These are phyloP conservation scores for Exophiala sideris DNA, from an alignment of 2,329 filamentous ascomycete genomes.

Conservation along the genomic window DNA sequence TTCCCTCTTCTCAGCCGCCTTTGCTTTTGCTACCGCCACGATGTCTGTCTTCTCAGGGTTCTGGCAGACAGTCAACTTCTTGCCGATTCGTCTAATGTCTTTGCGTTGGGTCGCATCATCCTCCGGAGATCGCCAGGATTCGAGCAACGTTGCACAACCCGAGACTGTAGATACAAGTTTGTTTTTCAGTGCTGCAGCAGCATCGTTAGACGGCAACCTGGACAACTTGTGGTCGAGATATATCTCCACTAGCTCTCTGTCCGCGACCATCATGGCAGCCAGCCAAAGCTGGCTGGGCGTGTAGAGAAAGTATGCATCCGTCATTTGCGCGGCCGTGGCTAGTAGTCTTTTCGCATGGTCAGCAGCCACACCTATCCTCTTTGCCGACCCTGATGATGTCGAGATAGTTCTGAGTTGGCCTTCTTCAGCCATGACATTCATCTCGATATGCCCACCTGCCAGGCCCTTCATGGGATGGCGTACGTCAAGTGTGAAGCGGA, in stretches of 20 bases:
- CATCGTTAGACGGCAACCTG: slow-evolving; percentile 6
- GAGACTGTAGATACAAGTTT: slow-evolving; percentile 36
- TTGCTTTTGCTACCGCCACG: slow-evolving; percentile 33
- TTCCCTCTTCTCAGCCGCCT: slow-evolving; percentile 40
- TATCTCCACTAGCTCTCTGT: slow-evolving; percentile 49
- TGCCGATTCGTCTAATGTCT: slow-evolving; percentile 45
- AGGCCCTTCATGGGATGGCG: slow-evolving; percentile 84
- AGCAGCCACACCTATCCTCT: slow-evolving; percentile 63
- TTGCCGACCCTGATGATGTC: slow-evolving; percentile 19
- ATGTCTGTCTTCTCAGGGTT: slow-evolving; percentile 48
- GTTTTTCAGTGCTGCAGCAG: slow-evolving; percentile 8
- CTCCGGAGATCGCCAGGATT: slow-evolving; percentile 38
- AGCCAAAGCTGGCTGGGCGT: slow-evolving; percentile 93
- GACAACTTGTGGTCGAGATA: slow-evolving; percentile 46
- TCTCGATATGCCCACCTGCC: slow-evolving; percentile 81
- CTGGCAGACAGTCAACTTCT: slow-evolving; percentile 49
- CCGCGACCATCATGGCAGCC: slow-evolving; percentile 71
- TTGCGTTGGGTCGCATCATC: slow-evolving; percentile 40
- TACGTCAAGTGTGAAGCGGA: slow-evolving; percentile 91
- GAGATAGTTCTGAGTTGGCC: slow-evolving; percentile 35
- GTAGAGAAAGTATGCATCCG: slow-evolving; percentile 96
- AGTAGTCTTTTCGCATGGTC: slow-evolving; percentile 68
- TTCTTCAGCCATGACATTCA: slow-evolving; percentile 61
- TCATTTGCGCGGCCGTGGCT: slow-evolving; percentile 76
- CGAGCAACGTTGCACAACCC: slow-evolving; percentile 39